phyloP scores from a whole-genome alignment of 2,329 filamentous ascomycete species.

The Orbilia oligospora region DNA sequence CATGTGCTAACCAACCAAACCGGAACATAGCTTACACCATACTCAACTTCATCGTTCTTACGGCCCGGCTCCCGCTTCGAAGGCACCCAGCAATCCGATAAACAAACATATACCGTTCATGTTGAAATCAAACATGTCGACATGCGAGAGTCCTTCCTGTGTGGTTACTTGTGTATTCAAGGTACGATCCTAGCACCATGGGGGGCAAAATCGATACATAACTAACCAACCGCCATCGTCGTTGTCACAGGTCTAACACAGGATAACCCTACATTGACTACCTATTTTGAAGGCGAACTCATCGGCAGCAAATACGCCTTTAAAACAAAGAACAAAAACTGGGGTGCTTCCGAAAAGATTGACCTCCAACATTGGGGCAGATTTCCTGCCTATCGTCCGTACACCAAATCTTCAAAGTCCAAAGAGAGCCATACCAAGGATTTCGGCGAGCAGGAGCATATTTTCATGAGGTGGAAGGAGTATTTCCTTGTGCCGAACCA shows the following conservation, averaged over 20 bases:
- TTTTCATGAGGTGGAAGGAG: conserved; percentile 99
- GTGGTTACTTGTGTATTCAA: conserved; percentile 95
- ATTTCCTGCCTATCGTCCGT: conserved; percentile 87
- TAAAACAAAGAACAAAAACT: conserved; percentile 86
- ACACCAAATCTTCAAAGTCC: conserved; percentile 70
- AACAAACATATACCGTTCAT: conserved; percentile 93
- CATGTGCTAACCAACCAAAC: conserved; percentile 32
- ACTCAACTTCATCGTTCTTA: conserved; percentile 86
- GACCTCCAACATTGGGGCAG: conserved; percentile 94
- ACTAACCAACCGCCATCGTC: conserved; percentile 26
- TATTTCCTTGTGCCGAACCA: conserved; percentile 97
- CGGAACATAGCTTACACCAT: conserved; percentile 76
- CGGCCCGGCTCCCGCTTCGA: conserved; percentile 88
- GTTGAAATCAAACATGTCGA: conserved; percentile 98
- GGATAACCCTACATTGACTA: conserved; percentile 96
- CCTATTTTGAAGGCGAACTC: conserved; percentile 98
- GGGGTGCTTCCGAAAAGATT: conserved; percentile 92
- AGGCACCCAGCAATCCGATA: conserved; percentile 92
- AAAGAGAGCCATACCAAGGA: conserved; percentile 74
- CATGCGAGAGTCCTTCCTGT: conserved; percentile 92
- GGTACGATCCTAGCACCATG: conserved; percentile 71
- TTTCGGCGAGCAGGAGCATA: conserved; percentile 83
- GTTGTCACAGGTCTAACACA: conserved; percentile 82
- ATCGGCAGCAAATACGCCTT: conserved; percentile 97
- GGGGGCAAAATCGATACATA: background rate